A percentile compares a stretch with the other conserved stretches of the same genome.
Evolutionary conservation across 257 asterid genomes (phyloP).

Genomic region (Paulownia fortunei): DNA sequence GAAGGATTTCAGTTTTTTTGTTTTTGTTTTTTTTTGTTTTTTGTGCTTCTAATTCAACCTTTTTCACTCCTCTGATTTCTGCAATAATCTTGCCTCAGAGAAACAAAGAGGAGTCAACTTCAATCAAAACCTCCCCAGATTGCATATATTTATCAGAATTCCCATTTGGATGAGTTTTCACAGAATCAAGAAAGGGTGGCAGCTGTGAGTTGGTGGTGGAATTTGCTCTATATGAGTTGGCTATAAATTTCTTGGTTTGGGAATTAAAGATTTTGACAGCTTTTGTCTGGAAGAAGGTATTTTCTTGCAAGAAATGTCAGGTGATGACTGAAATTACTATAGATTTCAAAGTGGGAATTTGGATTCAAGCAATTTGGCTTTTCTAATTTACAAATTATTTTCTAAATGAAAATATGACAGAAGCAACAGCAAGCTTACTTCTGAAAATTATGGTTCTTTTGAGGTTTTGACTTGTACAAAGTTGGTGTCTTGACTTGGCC

Average conservation of each 20-base stretch:
- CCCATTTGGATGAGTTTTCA: too few species aligned
- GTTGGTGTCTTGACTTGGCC: constrained; percentile 45
- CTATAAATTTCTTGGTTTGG: too few species aligned
- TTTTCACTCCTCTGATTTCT: too few species aligned
- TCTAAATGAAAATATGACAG: constrained; percentile 16
- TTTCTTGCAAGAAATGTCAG: constrained; percentile 30
- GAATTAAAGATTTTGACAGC: too few species aligned
- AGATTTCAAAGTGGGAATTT: constrained; percentile 31
- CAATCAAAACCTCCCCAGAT: constrained; percentile 33
- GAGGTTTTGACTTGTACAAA: constrained; percentile 44
- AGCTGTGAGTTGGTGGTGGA: too few species aligned
- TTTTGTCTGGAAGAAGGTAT: background rate
- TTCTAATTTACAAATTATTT: background rate
- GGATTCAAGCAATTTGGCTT: constrained; percentile 20
- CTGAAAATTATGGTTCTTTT: background rate
- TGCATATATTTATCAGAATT: constrained; percentile 9
- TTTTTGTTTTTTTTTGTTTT: constrained; percentile 36
- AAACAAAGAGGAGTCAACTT: constrained; percentile 39
- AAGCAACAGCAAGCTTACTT: constrained; percentile 20
- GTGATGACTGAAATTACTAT: constrained; percentile 30
- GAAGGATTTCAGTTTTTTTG: constrained; percentile 33
- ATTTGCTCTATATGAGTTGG: too few species aligned
- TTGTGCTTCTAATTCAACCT: too few species aligned
- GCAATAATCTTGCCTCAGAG: constrained; percentile 20
- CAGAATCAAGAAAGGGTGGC: constrained; percentile 24